Base-by-base conservation (phyloP, 2,329 filamentous ascomycete genomes). In the Aspergillus ochraceus region DNA sequence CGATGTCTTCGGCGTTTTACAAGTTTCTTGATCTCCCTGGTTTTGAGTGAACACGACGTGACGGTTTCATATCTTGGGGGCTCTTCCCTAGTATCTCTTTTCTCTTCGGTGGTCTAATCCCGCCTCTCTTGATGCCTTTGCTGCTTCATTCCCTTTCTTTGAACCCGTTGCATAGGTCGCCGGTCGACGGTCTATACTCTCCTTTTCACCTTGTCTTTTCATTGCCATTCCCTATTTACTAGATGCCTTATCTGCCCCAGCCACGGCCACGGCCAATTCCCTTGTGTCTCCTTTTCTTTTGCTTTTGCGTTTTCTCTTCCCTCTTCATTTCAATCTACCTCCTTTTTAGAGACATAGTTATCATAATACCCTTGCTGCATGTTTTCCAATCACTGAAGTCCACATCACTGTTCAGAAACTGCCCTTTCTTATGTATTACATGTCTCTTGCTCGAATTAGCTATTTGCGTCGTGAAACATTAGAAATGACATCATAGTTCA, bases 1-100 rank as follows among this genome's bases (percentile, higher is more conserved):
- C 9, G 76, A 78, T 61, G 71, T 79, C 22, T 79, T 79, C 62
- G 76, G 73, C 1, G 75, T 78, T 29, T 66, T 79, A 64, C 72
- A 74, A 46, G 76, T 77, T 52, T 68, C 63, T 22, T 32, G n/a
- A 22, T 29, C 2, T 22, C 22, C 30, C 49, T 22, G 22, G 29
- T 29, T 10, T 17, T 29, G 51, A 51, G n/a, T 30, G 54, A 61
- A 60, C 56, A 66, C 55, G 24, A 47, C 52, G 32, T 50, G 55
- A 65, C 42, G 60, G 42, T 64, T 49, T 57, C 49, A 36, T 50
- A 54, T 59, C 46, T 9, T 29, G 8, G 29, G n/a, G 24, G n/a
- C 54, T 17, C 60, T 42, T 17, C 36, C 12, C 36, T 12, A 46
- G 9, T n/a, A 46, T 49, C 26, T 36, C 5, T 36, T 17, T 58